These are phyloP conservation scores for Baorangia bicolor DNA, from an alignment of 768 basidiomycete genomes.

Conservation along the genomic window DNA sequence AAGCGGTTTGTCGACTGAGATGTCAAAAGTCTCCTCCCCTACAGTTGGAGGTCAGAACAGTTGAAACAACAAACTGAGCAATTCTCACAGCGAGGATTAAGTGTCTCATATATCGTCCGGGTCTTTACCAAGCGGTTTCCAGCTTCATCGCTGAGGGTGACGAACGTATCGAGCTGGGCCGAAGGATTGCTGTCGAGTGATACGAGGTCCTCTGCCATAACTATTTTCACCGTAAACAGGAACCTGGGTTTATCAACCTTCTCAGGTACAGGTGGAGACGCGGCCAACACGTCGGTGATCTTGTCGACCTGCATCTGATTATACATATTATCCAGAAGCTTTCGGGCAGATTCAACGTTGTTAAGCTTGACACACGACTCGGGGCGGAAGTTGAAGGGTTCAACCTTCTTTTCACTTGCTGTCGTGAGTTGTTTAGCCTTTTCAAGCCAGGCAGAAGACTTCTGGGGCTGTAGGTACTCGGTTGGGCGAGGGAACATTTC, in stretches of 20 bases:
- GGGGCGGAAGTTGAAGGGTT: constrained; percentile 91
- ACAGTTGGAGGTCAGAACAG: constrained; percentile 8
- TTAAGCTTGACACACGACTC: constrained; percentile 97
- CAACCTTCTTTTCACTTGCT: constrained; percentile 85
- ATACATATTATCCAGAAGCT: constrained; percentile 92
- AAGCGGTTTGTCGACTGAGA: constrained; percentile 88
- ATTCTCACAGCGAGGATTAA: constrained; percentile 83
- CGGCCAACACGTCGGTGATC: constrained; percentile 61
- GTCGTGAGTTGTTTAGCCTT: constrained; percentile 76
- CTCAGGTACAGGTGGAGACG: constrained; percentile 66
- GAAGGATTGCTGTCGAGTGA: constrained; percentile 72
- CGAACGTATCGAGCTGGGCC: constrained; percentile 87
- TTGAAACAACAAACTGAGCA: neutral
- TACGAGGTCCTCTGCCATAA: constrained; percentile 86
- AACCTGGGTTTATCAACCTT: constrained; percentile 68
- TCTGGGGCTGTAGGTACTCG: constrained; percentile 79
- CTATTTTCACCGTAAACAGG: constrained; percentile 92
- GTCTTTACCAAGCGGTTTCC: constrained; percentile 92
- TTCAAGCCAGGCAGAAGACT: constrained; percentile 86
- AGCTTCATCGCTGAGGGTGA: constrained; percentile 90
- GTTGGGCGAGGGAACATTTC: constrained; percentile 90
- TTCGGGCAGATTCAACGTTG: constrained; percentile 91
- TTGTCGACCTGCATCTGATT: constrained; percentile 88
- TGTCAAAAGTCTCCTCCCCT: constrained; percentile 98
- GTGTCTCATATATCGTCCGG: constrained; percentile 89